Evolutionary conservation across 1,284 basidiomycete species (phyloP), one percentile per base, ranked within the genome.

Genomic region (Marasmius fiardii): DNA sequence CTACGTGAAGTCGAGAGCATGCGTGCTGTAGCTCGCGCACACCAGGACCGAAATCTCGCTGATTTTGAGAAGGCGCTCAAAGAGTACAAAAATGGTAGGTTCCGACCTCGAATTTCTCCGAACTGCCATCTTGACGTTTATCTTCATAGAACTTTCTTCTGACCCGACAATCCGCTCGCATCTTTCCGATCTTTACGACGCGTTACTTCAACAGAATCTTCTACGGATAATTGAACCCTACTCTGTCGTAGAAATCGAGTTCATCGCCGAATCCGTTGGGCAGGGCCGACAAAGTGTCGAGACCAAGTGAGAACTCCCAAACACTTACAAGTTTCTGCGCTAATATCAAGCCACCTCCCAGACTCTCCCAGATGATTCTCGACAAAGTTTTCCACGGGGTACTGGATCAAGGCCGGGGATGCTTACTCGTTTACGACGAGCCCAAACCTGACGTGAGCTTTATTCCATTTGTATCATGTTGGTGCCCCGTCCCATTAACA

Each of bases 351-450:
- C 10, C 24, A 26, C 18, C 28, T 34, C 28, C 4, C 53, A 95
- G 92, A 68, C 73, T 99, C 51, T 94, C 92, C 50, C 96, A 98
- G 70, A 98, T 99, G 96, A 98, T 99, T 61, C 76, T 99, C 43
- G 96, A 99, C 72, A 95, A 96, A 65, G 86, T 95, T 0, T 86
- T 99, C 65, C 84, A 93, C 61, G 96, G 96, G 5, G 95, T 98
- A 3, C 77, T 99, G 21, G 96, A 98, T 68, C 96, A 98, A 71
- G 95, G 93, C 18, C 84, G 92, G 0, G 95, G 95, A 0, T 97
- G 95, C 66, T 73, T 98, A 49, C 78, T 98, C 51, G 87, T 98
- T 18, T 98, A 90, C 64, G 93, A 98, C 57, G 79, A 93, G 67
- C 83, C 85, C 0, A 86, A 90, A 64, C 83, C 85, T 8, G 93